Evolutionary conservation across 352 stramenopile genomes (phyloP).

Genomic region (Globisporangium orthogonon): DNA sequence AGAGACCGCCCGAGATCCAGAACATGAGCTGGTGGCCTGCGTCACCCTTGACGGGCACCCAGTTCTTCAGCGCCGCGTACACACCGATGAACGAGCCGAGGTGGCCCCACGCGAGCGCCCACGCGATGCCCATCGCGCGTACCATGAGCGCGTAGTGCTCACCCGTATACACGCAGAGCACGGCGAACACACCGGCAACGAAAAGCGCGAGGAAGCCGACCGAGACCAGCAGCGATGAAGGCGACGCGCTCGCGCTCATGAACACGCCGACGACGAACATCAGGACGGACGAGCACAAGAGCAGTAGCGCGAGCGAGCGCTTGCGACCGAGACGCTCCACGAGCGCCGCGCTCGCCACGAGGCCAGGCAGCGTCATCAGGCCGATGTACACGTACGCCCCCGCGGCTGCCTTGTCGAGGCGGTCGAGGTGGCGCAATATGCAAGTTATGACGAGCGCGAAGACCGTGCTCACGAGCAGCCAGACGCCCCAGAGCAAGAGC

Average conservation of each 20-base stretch:
- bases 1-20: slow-evolving; percentile 4
- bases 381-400: slow-evolving; percentile 31
- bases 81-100: slow-evolving; percentile 34
- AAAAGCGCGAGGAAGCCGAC: slow-evolving; percentile 18
- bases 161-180: slow-evolving; percentile 30
- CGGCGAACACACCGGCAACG: slow-evolving; percentile 20
- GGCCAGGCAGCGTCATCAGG: slow-evolving; percentile 26
- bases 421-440: slow-evolving; percentile 22
- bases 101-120: slow-evolving; percentile 25
- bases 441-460: slow-evolving; percentile 21
- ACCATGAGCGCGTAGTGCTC: slow-evolving; percentile 45
- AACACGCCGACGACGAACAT: slow-evolving; percentile 23
- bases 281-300: slow-evolving; percentile 17
- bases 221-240: slow-evolving; percentile 10
- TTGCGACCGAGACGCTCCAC: slow-evolving; percentile 31
- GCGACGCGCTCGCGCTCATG: slow-evolving; percentile 14
- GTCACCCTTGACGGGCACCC: slow-evolving; percentile 14
- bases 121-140: slow-evolving; percentile 32
- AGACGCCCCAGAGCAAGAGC: slow-evolving; percentile 39
- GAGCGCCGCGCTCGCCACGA: slow-evolving; percentile 33
- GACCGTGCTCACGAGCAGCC: slow-evolving; percentile 19
- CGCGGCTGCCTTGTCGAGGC: slow-evolving; percentile 10
- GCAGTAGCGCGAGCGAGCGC: slow-evolving; percentile 23
- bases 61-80: slow-evolving; percentile 25
- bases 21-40: slow-evolving; percentile 9